phyloP scores from a whole-genome alignment of 2,329 filamentous ascomycete genomes.

The Fusarium bulbicola region DNA sequence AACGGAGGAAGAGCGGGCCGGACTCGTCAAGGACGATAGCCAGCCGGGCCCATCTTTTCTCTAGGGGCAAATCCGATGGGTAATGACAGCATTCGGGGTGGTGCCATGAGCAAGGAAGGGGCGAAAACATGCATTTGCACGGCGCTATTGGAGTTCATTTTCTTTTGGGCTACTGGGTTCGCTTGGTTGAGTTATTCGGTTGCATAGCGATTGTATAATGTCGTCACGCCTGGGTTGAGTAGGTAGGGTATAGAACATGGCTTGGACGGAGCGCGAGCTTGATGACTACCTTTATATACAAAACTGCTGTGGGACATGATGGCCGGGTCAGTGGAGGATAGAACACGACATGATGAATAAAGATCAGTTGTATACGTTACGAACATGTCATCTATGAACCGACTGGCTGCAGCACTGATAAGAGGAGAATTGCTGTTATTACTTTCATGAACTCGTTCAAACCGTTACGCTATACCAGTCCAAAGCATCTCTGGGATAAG shows the following conservation, averaged over 20 bases:
- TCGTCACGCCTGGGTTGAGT: constrained; percentile 28
- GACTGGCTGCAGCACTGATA: not conserved
- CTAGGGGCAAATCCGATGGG: constrained; percentile 21
- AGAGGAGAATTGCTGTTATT: not conserved
- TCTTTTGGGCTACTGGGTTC: constrained; percentile 6
- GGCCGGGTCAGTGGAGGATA: constrained; percentile 19
- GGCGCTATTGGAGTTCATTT: constrained; percentile 38
- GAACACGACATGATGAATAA: constrained; percentile 41
- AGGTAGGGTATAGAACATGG: constrained; percentile 36
- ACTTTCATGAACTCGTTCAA: not conserved
- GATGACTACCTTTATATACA: constrained; percentile 36
- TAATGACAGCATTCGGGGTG: not conserved
- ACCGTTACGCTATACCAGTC: constrained; percentile 18
- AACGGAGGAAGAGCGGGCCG: constrained; percentile 84
- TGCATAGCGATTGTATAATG: constrained; percentile 35
- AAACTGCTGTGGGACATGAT: constrained; percentile 17
- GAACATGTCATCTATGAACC: not conserved
- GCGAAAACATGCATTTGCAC: constrained; percentile 33
- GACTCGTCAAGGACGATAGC: constrained; percentile 75
- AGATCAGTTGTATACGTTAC: constrained; percentile 30
- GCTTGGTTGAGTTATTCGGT: constrained; percentile 7
- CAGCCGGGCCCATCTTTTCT: constrained; percentile 26
- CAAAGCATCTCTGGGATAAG: not conserved
- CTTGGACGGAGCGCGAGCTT: constrained; percentile 37
- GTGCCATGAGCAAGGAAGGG: constrained; percentile 3